Evolutionary conservation across 352 stramenopile genomes (phyloP), one percentile per base, ranked within the genome.

Genomic region (Globisporangium carolinianum): DNA sequence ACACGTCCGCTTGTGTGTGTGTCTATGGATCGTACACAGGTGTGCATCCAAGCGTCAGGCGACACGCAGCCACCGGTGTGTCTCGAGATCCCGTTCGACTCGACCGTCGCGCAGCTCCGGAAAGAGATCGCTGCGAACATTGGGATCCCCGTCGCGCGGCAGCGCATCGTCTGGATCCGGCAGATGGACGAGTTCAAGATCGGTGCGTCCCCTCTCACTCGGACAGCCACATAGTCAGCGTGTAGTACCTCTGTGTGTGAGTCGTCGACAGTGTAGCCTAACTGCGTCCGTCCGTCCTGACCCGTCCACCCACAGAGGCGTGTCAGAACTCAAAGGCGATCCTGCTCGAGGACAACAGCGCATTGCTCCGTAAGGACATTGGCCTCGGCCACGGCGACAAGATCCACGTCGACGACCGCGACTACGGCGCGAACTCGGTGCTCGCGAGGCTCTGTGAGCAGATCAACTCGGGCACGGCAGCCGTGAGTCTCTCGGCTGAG

Each of bases 91-190:
- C 76, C 85, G 18, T 89, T 90, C 41, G 85, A 93, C 64, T 75
- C 85, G 38, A 93, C 70, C 37, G 73, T 95, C 36, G 81, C 64
- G 7, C 60, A 83, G 17, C 72, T 95, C 37, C 74, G 80, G 6
- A 85, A 87, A 48, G 79, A 91, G 55, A 95, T 95, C n/a, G 68
- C 84, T 45, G 69, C 63, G 14, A 83, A 84, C 53, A 88, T 94
- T 61, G 86, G 86, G 36, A 91, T 95, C 37, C 86, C 86, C 12
- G 79, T 89, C 55, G 56, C 62, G 54, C 78, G 76, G n/a, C 86
- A 95, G 57, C 84, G 79, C n/a, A 91, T 95, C 55, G 83, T 95
- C 37, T 95, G 86, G 86, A 92, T 95, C 67, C 82, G 83, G 12
- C 83, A 92, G 57, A 93, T 75, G 47, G 82, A 95, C 43, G 73